Conservation (phyloP, 139 green algal species). For the Diplosphaera chodatii region DNA sequence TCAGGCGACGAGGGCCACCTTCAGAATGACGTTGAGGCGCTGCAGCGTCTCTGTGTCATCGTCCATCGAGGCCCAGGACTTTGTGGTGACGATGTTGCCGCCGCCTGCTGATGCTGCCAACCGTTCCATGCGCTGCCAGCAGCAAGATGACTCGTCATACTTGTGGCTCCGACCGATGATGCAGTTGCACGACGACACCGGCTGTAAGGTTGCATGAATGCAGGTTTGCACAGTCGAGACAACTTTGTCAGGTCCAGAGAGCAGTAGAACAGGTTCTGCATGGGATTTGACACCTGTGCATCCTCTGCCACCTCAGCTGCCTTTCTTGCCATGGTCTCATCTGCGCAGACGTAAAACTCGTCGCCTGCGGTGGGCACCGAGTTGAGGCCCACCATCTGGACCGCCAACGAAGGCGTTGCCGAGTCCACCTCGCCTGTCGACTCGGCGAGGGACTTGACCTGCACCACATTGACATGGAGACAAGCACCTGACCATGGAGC, state of each 20-base stretch:
- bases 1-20: conserved; percentile 52
- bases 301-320: conserved; percentile 23
- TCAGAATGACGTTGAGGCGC: conserved; percentile 89
- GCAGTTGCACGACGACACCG: too few relatives aligned
- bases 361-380: conserved; percentile 83
- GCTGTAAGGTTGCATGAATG: too few relatives aligned
- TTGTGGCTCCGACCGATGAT: too few relatives aligned
- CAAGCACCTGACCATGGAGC: too few relatives aligned
- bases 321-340: conserved; percentile 18
- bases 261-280: too few relatives aligned
- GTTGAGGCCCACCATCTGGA: conserved; percentile 88
- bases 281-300: conserved; percentile 1
- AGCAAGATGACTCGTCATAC: background rate
- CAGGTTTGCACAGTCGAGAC: too few relatives aligned
- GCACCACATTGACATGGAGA: background rate
- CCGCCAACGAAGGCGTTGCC: conserved; percentile 78
- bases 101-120: conserved; percentile 48
- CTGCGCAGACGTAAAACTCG: conserved; percentile 69
- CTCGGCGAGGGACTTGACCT: conserved; percentile 66
- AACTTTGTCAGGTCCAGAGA: too few relatives aligned
- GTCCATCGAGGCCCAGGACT: conserved; percentile 70
- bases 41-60: conserved; percentile 59
- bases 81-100: conserved; percentile 81
- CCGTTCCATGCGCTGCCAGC: conserved; percentile 33
- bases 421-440: conserved; percentile 40